Conservation (phyloP, 306 rosid species). For the Acacia crassicarpa region DNA sequence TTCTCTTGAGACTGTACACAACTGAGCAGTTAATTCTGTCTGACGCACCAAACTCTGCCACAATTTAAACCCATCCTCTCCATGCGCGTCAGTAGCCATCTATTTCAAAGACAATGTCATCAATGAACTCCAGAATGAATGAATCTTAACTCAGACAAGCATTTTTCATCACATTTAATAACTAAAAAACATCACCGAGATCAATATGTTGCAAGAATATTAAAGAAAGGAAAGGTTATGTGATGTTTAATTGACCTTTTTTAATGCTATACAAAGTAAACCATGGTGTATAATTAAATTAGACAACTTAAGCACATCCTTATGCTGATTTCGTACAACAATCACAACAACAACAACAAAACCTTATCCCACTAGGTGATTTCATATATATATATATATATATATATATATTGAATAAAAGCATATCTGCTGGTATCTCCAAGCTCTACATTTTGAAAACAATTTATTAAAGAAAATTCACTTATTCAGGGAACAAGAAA, state of each 20-base stretch:
- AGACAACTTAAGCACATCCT: slow-evolving; percentile 2
- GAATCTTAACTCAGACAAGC: slow-evolving; percentile 12
- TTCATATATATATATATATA: too few relatives aligned
- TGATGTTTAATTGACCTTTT: neutral
- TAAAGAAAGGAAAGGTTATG: neutral
- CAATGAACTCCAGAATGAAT: slow-evolving; percentile 31
- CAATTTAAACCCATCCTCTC: slow-evolving; percentile 82
- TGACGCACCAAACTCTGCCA: slow-evolving; percentile 98
- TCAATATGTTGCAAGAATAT: slow-evolving; percentile 10
- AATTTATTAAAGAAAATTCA: slow-evolving; percentile 1
- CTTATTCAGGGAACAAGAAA: neutral
- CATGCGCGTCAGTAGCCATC: slow-evolving; percentile 67
- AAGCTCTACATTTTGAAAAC: slow-evolving; percentile 14
- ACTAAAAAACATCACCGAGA: slow-evolving; percentile 3
- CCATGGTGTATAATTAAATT: slow-evolving; percentile 6
- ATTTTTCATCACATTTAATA: slow-evolving; percentile 19
- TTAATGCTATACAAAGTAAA: slow-evolving; percentile 22
- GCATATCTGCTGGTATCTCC: slow-evolving; percentile 1
- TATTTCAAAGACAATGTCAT: slow-evolving; percentile 35
- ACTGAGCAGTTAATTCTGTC: slow-evolving; percentile 92
- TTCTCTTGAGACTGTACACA: slow-evolving; percentile 89
- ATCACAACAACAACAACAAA: too few relatives aligned
- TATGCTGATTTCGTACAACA: slow-evolving; percentile 7
- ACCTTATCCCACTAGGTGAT: too few relatives aligned
- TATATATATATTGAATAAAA: neutral